phyloP scores from a whole-genome alignment of 164 flowering plant genomes.

The Dillenia suffruticosa region DNA sequence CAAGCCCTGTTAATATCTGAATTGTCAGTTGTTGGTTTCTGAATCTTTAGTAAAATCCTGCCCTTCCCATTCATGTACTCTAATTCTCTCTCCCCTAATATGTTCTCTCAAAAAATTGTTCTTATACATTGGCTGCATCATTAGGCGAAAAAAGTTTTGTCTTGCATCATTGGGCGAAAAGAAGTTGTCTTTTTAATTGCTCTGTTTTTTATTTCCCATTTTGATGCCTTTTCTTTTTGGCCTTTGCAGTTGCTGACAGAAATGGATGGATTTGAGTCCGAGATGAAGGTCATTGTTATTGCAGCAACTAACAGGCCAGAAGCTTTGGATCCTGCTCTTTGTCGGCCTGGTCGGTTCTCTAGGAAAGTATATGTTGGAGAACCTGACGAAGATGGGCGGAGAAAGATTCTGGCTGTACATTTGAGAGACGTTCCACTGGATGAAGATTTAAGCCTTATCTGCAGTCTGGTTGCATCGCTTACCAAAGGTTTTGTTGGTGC shows the following conservation, averaged over 20 bases:
- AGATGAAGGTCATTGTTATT: conserved; percentile 76
- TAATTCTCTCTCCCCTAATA: no score
- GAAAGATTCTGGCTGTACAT: conserved; percentile 86
- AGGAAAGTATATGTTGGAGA: conserved; percentile 90
- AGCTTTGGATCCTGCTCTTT: conserved; percentile 92
- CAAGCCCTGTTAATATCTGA: no score
- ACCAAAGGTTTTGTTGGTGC: conserved; percentile 96
- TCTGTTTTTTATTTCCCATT: conserved; percentile 1
- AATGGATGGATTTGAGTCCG: conserved; percentile 99
- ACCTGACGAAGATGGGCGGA: conserved; percentile 89
- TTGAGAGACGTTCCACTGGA: conserved; percentile 84
- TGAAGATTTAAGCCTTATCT: conserved; percentile 61
- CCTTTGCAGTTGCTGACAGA: conserved; percentile 82
- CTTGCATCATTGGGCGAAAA: no score
- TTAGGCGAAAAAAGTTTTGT: no score
- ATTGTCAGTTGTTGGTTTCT: no score
- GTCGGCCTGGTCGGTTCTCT: conserved; percentile 97
- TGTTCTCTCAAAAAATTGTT: no score
- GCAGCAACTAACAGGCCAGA: conserved; percentile 97
- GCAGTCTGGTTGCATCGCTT: conserved; percentile 80
- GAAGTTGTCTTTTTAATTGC: neutral
- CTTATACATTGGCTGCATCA: no score
- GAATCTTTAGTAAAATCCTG: no score
- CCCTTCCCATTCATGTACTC: no score
- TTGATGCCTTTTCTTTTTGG: neutral